Percentiles rank a stretch among this genome's conserved stretches.
phyloP scores from a whole-genome alignment of 2,329 filamentous ascomycete species.

The Verticillium nonalfalfae region DNA sequence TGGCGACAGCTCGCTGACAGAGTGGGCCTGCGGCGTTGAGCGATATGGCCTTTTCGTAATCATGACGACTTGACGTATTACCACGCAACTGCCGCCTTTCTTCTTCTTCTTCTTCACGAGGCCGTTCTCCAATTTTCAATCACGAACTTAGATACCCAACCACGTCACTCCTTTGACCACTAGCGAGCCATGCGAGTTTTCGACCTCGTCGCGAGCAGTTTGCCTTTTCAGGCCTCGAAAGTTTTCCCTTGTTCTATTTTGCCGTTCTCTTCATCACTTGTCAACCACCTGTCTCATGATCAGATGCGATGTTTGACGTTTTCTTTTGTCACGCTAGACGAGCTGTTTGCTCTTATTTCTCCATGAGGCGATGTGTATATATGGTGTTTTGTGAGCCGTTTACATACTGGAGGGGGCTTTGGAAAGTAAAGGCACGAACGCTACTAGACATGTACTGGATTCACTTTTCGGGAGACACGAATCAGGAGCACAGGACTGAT shows the following conservation, averaged over 20 bases:
- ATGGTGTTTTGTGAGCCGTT: neutral
- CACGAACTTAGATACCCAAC: neutral
- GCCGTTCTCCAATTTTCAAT: neutral
- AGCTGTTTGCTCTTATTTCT: neutral
- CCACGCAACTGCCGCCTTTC: neutral
- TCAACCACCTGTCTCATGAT: neutral
- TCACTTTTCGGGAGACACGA: neutral
- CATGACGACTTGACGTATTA: neutral
- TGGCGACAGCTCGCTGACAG: conserved; percentile 42
- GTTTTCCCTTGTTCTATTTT: neutral
- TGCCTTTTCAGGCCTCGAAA: neutral
- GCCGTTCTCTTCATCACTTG: neutral
- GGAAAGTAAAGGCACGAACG: neutral
- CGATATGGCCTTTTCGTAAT: neutral
- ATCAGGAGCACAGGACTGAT: neutral
- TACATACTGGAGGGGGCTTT: neutral
- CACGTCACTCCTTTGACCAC: neutral
- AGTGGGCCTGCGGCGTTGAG: conserved; percentile 22
- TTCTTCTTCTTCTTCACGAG: neutral
- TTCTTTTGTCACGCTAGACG: neutral
- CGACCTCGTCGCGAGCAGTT: neutral
- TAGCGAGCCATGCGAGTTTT: neutral
- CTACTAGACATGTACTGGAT: neutral
- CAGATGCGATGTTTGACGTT: neutral
- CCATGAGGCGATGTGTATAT: neutral